Conservation (phyloP, 139 green algal species). For the Tetradesmus lagerheimii region DNA sequence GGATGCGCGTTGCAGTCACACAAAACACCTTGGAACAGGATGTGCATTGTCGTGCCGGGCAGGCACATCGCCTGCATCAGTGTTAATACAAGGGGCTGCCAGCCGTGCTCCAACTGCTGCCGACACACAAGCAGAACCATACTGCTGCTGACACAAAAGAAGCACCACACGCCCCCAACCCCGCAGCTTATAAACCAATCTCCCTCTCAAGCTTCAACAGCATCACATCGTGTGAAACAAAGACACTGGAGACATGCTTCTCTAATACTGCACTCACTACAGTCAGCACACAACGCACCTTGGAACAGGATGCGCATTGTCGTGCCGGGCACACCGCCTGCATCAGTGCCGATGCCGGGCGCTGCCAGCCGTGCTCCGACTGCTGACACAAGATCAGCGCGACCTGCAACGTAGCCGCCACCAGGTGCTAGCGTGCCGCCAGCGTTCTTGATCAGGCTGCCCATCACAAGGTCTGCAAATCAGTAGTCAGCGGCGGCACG, state of each 20-base stretch:
- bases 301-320: slow-evolving; percentile 90
- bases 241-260: no score
- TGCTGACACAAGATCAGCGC: slow-evolving; percentile 76
- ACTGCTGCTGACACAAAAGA: no score
- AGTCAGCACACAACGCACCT: slow-evolving; percentile 35
- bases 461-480: no score
- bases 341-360: slow-evolving; percentile 90
- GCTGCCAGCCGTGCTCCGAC: slow-evolving; percentile 86
- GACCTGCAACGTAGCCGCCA: slow-evolving; percentile 95
- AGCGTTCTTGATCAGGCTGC: no score
- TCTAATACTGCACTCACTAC: neutral
- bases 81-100: slow-evolving; percentile 88
- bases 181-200: no score
- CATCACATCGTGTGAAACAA: no score
- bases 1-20: no score
- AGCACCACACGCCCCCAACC: no score
- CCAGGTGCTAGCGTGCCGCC: slow-evolving; percentile 88
- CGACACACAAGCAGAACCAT: no score
- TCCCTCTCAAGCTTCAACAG: neutral
- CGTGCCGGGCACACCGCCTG: slow-evolving; percentile 78
- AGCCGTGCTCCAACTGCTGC: slow-evolving; percentile 81
- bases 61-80: slow-evolving; percentile 82
- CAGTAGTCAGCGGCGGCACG: no score
- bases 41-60: slow-evolving; percentile 74
- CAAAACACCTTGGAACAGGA: slow-evolving; percentile 83